Evolutionary conservation across 176 grass and related monocot species (phyloP), one percentile per base, ranked within the genome.

Genomic region (Areca catechu): DNA sequence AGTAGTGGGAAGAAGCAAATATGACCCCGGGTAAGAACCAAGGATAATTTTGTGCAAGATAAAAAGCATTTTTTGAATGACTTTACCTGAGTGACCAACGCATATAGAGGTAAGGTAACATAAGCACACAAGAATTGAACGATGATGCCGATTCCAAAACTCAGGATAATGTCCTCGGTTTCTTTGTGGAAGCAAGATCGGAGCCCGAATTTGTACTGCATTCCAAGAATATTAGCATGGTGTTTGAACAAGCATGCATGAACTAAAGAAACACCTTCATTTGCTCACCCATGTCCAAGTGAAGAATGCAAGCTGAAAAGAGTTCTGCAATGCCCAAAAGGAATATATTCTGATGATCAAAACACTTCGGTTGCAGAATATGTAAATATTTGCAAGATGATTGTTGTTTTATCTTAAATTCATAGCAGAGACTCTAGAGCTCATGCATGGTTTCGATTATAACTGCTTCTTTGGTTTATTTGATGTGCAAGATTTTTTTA

Each of bases 261-360:
- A 53, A 18, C 7, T 30, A 14, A 16, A 53, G 17, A 53, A 53
- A 18, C 22, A 19, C 25, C 50, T 14, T 20, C 12, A 66, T 4
- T 16, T 28, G 24, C 48, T 5, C 47, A 66, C 63, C 63, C 63
- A 66, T 53, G 49, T 5, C 63, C 63, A 66, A 14, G 63, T 6
- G 63, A 53, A 66, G 63, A 66, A 66, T 14, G 63, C 49, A 15
- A 66, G 63, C 63, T 66, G 50, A 28, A 66, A 66, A 16, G 63
- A 53, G 22, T 66, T 66, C 63, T 66, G 63, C 17, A 53, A 66
- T n/a, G 23, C 24, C n/a, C 22, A 66, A 15, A 51, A 24, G 7
- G n/a, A n/a, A n/a, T n/a, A n/a, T n/a, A 17, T 15, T 29, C 49
- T 53, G 15, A 53, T 53, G 15, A 53, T 18, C 17, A 27, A 4